Base-by-base conservation (phyloP, 2,329 filamentous ascomycete genomes). In the Aspergillus brunneoviolaceus region DNA sequence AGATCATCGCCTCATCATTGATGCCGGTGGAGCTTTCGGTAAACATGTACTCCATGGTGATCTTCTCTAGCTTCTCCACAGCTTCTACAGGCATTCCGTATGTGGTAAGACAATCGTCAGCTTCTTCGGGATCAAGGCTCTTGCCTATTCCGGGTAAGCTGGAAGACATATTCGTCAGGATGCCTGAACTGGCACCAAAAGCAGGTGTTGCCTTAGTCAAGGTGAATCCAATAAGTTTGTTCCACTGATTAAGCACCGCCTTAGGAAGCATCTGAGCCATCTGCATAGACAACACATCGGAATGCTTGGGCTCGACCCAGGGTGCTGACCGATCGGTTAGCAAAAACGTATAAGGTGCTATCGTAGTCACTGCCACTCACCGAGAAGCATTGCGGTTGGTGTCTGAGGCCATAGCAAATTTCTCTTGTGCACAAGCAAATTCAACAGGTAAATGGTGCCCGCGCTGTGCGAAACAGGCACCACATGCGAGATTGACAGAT, bases 261-360 rank as follows among this genome's bases (percentile, higher is more conserved):
- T n/a, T 55, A 5, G 53, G 53, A 6, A 49, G 45, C 53, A 55
- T 55, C 27, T 35, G 42, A 3, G 53, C 53, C 53, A 55, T 33
- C 14, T 55, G 42, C 45, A 55, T 48, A 10, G 53, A 55, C 12
- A 55, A n/a, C 11, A 55, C 27, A 9, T 49, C 53, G n/a, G 53
- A 55, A 31, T 55, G 19, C 23, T 55, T 49, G 25, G 53, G 53
- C 12, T 55, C 53, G 12, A 49, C 53, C 53, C 53, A 55, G n/a
- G 53, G 53, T 0, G 25, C 53, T 55, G 25, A 29, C 27, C 16
- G 11, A 2, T 21, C 5, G 27, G 27, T 55, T 23, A 55, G 53
- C 45, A 9, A 6, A 29, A 7, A 14, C 2, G 2, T 4, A 1
- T n/a, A 23, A 11, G 27, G 27, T 29, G 7, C 27, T 3, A 29